phyloP scores from a whole-genome alignment of 2,329 filamentous ascomycete species.

The Aspergillus sp. region DNA sequence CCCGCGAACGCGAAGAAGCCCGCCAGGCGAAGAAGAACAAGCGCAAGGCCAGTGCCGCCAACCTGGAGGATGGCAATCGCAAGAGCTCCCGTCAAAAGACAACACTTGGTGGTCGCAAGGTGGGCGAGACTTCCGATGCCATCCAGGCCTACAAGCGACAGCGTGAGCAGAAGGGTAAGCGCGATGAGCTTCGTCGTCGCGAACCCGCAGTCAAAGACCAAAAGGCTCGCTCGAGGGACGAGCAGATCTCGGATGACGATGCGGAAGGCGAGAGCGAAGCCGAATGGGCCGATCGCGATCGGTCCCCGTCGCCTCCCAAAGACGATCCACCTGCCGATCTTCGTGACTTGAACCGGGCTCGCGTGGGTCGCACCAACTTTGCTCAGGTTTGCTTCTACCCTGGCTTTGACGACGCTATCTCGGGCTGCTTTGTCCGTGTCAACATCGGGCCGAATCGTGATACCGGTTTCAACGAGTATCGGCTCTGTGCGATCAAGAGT shows the following conservation, averaged over 20 bases:
- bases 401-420: slow-evolving; percentile 77
- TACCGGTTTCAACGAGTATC: slow-evolving; percentile 74
- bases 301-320: slow-evolving; percentile 53
- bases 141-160: slow-evolving; percentile 70
- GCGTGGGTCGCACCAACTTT: slow-evolving; percentile 82
- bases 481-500: slow-evolving; percentile 87
- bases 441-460: slow-evolving; percentile 75
- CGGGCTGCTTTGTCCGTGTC: slow-evolving; percentile 81
- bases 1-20: slow-evolving; percentile 62
- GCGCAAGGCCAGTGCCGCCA: slow-evolving; percentile 75
- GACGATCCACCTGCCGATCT: slow-evolving; percentile 71
- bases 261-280: slow-evolving; percentile 75
- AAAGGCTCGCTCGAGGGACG: slow-evolving; percentile 62
- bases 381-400: slow-evolving; percentile 91
- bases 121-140: slow-evolving; percentile 66
- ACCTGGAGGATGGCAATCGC: slow-evolving; percentile 73
- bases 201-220: slow-evolving; percentile 50
- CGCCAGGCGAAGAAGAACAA: slow-evolving; percentile 55
- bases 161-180: slow-evolving; percentile 58
- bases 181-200: slow-evolving; percentile 48
- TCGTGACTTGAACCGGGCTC: slow-evolving; percentile 78
- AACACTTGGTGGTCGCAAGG: slow-evolving; percentile 63
- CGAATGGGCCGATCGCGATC: slow-evolving; percentile 66
- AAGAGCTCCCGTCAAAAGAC: slow-evolving; percentile 73
- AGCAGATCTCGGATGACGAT: slow-evolving; percentile 60